Base-by-base conservation (phyloP, 23 red algal species). In the Gracilaria caudata region DNA sequence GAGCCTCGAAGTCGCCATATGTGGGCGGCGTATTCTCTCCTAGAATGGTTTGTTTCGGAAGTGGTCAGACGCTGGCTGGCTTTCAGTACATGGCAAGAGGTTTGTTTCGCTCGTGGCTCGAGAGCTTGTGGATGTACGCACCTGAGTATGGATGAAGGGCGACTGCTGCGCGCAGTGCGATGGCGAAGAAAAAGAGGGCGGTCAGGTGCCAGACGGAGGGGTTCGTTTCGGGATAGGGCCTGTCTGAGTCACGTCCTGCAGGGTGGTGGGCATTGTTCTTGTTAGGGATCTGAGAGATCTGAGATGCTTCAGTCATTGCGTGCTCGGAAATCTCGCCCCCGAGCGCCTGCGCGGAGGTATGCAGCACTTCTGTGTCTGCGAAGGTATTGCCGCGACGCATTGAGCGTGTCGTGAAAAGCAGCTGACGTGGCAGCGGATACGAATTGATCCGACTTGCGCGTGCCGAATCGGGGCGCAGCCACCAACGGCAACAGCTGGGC, bases 1-100 rank as follows among this genome's bases (percentile, higher is more conserved):
- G 97, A 20, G 97, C 97, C 73, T 99, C 97, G 51, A 71, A 95
- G 89, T 99, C 97, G 34, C 97, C 97, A 83, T 95, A 99, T 3
- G 71, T 83, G 0, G 97, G 97, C 7, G 94, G 90, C 4, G 45
- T 73, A 36, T 40, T 37, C 90, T 99, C 92, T 12, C 97, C 96
- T 68, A 88, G 58, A 25, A 37, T 47, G 19, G 23, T 68, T 87
- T 58, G 10, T 33, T 24, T 33, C 43, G 26, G 21, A 17, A 51
- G 16, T 19, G 47, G 43, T 55, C 12, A 86, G 34, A 86, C 24
- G 13, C 16, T 46, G 12, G 19, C 40, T 17, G 41, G 28, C 23
- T 19, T 43, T n/a, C 33, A 37, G 32, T 23, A n/a, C n/a, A n/a
- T n/a, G n/a, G n/a, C n/a, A n/a, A n/a, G n/a, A n/a, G n/a, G 43